Conservation (phyloP, 2,329 filamentous ascomycete genomes). For the Aspergillus latus region DNA sequence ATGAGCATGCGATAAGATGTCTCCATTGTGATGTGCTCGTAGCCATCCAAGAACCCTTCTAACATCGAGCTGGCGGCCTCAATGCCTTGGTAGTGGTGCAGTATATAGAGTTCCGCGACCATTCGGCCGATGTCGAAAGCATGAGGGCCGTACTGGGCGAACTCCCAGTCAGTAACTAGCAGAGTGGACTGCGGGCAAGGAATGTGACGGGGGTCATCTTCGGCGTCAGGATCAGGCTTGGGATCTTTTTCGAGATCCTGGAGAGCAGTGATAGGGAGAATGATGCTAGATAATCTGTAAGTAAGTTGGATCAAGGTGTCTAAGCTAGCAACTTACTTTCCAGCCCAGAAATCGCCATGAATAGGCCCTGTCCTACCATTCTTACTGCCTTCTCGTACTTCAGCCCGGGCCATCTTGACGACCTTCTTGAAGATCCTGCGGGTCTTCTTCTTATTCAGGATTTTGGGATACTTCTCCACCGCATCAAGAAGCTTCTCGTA, state of each 20-base stretch:
- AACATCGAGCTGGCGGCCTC: conserved; percentile 55
- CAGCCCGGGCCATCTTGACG: conserved; percentile 43
- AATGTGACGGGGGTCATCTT: background rate
- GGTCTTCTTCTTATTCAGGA: conserved; percentile 40
- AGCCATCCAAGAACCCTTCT: conserved; percentile 52
- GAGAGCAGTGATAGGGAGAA: conserved; percentile 19
- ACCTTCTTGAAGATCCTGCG: conserved; percentile 50
- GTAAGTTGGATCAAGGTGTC: background rate
- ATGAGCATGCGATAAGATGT: conserved; percentile 55
- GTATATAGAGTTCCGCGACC: conserved; percentile 59
- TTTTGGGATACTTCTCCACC: conserved; percentile 45
- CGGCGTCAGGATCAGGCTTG: background rate
- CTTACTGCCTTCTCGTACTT: conserved; percentile 34
- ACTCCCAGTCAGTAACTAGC: conserved; percentile 61
- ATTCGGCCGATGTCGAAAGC: conserved; percentile 60
- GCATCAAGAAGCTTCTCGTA: conserved; percentile 47
- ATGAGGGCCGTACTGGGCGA: conserved; percentile 51
- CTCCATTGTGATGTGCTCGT: conserved; percentile 49
- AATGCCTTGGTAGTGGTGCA: conserved; percentile 56
- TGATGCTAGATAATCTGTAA: conserved; percentile 19
- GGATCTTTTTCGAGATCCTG: background rate
- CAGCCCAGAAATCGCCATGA: conserved; percentile 64
- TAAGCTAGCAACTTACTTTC: conserved; percentile 46
- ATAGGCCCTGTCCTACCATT: conserved; percentile 37
- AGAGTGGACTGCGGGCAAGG: conserved; percentile 29